These are phyloP conservation scores for Pyrus betulifolia DNA, from an alignment of 306 rosid genomes.

Conservation along the genomic window DNA sequence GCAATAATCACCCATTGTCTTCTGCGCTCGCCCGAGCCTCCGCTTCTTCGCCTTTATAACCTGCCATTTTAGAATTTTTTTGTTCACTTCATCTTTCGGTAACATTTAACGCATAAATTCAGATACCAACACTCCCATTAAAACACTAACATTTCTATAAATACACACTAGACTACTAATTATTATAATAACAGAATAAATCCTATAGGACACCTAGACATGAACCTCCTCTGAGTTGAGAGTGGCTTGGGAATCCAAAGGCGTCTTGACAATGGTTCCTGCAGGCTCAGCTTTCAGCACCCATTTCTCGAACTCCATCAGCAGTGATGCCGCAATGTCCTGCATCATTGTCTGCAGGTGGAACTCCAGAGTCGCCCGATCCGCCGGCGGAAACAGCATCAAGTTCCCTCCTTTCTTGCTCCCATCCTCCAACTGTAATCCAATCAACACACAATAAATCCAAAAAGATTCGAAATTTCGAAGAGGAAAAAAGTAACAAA, in stretches of 20 bases:
- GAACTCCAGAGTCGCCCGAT: constrained; percentile 68
- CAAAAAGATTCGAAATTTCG: background rate
- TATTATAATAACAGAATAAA: background rate
- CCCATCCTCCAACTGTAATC: constrained; percentile 78
- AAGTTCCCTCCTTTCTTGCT: constrained; percentile 63
- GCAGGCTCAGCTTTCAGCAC: constrained; percentile 94
- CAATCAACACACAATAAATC: background rate
- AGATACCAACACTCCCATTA: background rate
- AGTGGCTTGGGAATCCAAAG: constrained; percentile 98
- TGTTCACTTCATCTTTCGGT: constrained; percentile 5
- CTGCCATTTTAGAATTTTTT: constrained; percentile 24
- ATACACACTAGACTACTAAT: background rate
- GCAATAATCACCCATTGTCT: constrained; percentile 96
- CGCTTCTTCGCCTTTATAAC: constrained; percentile 93
- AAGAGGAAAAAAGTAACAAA: background rate
- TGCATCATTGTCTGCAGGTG: constrained; percentile 96
- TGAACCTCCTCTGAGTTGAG: constrained; percentile 99
- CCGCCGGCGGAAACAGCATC: constrained; percentile 94
- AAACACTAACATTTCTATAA: background rate
- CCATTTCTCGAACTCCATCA: constrained; percentile 98
- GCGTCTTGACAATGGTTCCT: constrained; percentile 94
- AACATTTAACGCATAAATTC: background rate
- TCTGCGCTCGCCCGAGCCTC: constrained; percentile 96
- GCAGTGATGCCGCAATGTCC: constrained; percentile 81
- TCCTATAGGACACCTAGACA: constrained; percentile 86